Conservation (phyloP, 2,329 filamentous ascomycete species). For the Aspergillus uvarum region DNA sequence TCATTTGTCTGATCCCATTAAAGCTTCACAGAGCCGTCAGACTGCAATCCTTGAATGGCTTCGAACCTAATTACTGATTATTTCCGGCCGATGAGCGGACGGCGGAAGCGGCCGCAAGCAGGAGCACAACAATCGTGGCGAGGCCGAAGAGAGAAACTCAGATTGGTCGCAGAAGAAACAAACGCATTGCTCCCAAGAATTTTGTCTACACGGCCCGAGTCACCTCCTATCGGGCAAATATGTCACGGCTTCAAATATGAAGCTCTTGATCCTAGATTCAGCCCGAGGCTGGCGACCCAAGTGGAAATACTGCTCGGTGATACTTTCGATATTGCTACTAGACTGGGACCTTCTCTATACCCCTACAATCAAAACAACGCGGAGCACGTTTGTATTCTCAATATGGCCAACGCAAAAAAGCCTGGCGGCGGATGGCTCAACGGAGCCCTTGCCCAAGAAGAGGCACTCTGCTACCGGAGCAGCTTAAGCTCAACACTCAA, state of each 20-base stretch:
- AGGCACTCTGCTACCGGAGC: slow-evolving; percentile 65
- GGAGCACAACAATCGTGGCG: not conserved
- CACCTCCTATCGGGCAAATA: slow-evolving; percentile 40
- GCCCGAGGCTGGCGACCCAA: slow-evolving; percentile 42
- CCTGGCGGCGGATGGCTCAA: slow-evolving; percentile 65
- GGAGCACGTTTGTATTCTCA: slow-evolving; percentile 59
- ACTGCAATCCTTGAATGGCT: not conserved
- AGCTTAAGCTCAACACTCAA: slow-evolving; percentile 44
- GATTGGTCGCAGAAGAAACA: slow-evolving; percentile 50
- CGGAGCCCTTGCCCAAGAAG: slow-evolving; percentile 66
- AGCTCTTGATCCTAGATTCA: slow-evolving; percentile 43
- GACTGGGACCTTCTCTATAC: slow-evolving; percentile 25
- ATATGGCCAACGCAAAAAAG: slow-evolving; percentile 60
- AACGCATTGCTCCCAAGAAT: slow-evolving; percentile 49
- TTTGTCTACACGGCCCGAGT: slow-evolving; percentile 46
- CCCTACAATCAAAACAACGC: slow-evolving; percentile 21
- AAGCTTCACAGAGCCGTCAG: not conserved
- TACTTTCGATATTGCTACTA: slow-evolving; percentile 57
- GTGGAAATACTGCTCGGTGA: slow-evolving; percentile 59
- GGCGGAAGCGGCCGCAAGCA: not conserved
- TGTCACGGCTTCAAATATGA: slow-evolving; percentile 41
- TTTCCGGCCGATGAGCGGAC: not conserved
- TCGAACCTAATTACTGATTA: not conserved
- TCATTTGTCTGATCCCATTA: too few relatives aligned
- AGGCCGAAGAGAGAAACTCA: slow-evolving; percentile 32